Conservation (phyloP, 768 basidiomycete genomes). For the Tephrocybe sp. region DNA sequence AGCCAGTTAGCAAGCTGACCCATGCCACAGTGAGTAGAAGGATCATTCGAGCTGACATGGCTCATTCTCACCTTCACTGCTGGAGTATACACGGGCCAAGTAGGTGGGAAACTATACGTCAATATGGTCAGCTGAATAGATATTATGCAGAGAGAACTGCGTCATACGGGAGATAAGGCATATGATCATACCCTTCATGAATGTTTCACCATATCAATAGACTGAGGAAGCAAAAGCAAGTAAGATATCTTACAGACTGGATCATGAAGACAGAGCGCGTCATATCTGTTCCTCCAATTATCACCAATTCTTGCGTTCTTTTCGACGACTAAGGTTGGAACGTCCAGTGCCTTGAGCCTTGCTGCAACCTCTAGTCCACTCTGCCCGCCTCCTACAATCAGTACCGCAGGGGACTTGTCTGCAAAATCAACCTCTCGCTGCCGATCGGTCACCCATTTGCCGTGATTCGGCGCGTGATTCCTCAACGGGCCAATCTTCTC, state of each 20-base stretch:
- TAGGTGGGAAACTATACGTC: constrained; percentile 46
- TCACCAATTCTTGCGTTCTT: constrained; percentile 57
- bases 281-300: constrained; percentile 66
- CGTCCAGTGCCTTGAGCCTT: constrained; percentile 51
- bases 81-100: constrained; percentile 59
- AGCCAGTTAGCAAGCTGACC: constrained; percentile 63
- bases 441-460: constrained; percentile 52
- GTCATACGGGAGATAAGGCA: constrained; percentile 60
- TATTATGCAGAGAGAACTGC: not conserved
- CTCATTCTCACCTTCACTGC: constrained; percentile 40
- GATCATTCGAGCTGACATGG: not conserved
- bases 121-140: not conserved
- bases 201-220: too few species aligned
- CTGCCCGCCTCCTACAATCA: constrained; percentile 67
- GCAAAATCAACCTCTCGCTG: constrained; percentile 41
- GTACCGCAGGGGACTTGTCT: constrained; percentile 39
- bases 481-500: constrained; percentile 49
- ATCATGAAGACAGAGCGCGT: constrained; percentile 64
- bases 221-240: constrained; percentile 1
- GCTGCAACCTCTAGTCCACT: constrained; percentile 62
- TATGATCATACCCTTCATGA: constrained; percentile 48
- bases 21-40: not conserved
- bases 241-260: constrained; percentile 54
- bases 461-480: constrained; percentile 41
- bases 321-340: constrained; percentile 58